phyloP scores from a whole-genome alignment of 2,329 filamentous ascomycete species.

The Colletotrichum cordylinicola region DNA sequence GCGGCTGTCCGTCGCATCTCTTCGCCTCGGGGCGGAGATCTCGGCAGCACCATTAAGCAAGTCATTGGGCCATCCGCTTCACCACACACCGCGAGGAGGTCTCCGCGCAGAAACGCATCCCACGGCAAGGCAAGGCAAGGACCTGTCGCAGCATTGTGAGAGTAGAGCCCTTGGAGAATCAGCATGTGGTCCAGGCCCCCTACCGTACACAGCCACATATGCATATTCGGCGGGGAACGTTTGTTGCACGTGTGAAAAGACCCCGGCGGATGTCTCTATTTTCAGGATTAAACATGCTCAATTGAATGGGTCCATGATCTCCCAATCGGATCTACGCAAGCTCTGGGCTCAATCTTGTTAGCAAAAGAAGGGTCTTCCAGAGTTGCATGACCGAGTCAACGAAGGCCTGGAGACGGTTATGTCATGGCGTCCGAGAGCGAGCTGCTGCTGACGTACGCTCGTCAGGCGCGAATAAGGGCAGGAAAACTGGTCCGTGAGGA shows the following conservation, averaged over 20 bases:
- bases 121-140: background rate
- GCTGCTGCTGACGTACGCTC: background rate
- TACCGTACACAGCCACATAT: background rate
- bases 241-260: background rate
- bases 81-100: background rate
- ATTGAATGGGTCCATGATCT: background rate
- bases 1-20: background rate
- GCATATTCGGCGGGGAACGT: background rate
- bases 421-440: background rate
- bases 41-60: background rate
- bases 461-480: background rate
- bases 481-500: background rate
- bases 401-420: background rate
- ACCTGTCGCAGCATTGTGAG: background rate
- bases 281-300: background rate
- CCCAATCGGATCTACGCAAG: background rate
- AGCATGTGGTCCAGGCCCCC: background rate
- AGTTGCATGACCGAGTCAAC: background rate
- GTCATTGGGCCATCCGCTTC: background rate
- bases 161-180: background rate
- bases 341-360: background rate
- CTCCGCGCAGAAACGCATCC: background rate
- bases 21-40: background rate
- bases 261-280: background rate
- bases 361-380: background rate